Conservation (phyloP, 1,284 basidiomycete species). For the Fomitopsis betulina region DNA sequence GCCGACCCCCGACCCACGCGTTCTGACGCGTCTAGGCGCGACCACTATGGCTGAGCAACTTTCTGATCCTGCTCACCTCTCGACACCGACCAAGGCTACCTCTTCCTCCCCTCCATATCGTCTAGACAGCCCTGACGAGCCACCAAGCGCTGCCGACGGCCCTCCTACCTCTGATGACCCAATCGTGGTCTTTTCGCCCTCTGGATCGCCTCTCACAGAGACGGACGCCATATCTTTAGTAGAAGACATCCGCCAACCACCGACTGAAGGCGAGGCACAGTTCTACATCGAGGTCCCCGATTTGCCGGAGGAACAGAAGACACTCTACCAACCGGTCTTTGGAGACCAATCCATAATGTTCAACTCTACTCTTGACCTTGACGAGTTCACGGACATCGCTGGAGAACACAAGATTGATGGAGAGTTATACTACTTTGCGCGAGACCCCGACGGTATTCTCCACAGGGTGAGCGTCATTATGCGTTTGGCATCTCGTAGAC, state of each 20-base stretch:
- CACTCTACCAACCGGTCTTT: slow-evolving; percentile 15
- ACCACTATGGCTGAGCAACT: not conserved
- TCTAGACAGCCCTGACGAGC: not conserved
- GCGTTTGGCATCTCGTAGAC: not conserved
- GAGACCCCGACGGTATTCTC: slow-evolving; percentile 51
- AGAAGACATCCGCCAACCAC: not conserved
- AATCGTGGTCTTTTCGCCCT: not conserved
- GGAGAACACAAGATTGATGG: slow-evolving; percentile 46
- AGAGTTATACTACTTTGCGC: slow-evolving; percentile 54
- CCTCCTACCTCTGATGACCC: not conserved
- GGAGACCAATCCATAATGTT: slow-evolving; percentile 14
- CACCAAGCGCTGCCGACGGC: not conserved
- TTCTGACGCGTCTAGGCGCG: not conserved
- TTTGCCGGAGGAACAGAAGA: slow-evolving; percentile 12
- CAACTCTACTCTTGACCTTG: slow-evolving; percentile 17
- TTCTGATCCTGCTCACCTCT: not conserved
- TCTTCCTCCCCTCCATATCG: not conserved
- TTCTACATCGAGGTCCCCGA: slow-evolving; percentile 16
- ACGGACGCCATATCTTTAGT: not conserved
- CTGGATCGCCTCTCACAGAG: not conserved
- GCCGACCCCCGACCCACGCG: not conserved
- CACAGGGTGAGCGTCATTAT: slow-evolving; percentile 43
- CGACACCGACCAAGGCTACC: not conserved
- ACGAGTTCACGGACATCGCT: slow-evolving; percentile 35
- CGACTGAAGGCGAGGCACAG: not conserved